Conservation (phyloP, 208 protist genomes). For the Trypanosoma cruzi region DNA sequence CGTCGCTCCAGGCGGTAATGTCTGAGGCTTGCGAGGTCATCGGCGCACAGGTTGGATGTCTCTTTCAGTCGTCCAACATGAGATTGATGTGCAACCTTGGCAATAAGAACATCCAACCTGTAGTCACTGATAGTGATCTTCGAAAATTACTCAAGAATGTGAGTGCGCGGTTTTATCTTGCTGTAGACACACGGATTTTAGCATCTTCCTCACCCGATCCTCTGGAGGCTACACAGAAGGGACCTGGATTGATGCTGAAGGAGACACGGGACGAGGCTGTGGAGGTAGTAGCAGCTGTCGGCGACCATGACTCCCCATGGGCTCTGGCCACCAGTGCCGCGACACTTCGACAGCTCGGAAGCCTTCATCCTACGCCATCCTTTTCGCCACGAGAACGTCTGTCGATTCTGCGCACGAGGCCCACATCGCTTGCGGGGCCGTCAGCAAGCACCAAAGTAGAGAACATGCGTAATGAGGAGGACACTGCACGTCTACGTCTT, state of each 20-base stretch:
- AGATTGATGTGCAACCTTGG: not conserved
- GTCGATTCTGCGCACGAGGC: slow-evolving; percentile 19
- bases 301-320: not conserved
- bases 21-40: slow-evolving; percentile 9
- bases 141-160: not conserved
- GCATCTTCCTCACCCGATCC: not conserved
- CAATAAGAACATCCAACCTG: not conserved
- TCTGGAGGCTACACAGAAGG: not conserved
- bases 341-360: slow-evolving; percentile 17
- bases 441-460: not conserved
- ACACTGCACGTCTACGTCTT: slow-evolving; percentile 25
- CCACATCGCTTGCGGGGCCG: not conserved
- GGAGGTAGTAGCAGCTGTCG: not conserved
- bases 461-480: slow-evolving; percentile 29
- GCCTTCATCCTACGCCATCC: slow-evolving; percentile 3
- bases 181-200: not conserved
- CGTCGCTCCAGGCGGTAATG: slow-evolving; percentile 6
- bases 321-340: slow-evolving; percentile 13
- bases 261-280: not conserved
- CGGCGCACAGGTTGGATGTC: slow-evolving; percentile 10
- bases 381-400: slow-evolving; percentile 13
- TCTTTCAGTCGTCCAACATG: slow-evolving; percentile 20
- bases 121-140: slow-evolving; percentile 18
- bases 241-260: slow-evolving; percentile 10
- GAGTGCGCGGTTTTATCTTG: slow-evolving; percentile 17